Base-by-base conservation (phyloP, 345 rosid species). In the Cardiospermum halicacabum region DNA sequence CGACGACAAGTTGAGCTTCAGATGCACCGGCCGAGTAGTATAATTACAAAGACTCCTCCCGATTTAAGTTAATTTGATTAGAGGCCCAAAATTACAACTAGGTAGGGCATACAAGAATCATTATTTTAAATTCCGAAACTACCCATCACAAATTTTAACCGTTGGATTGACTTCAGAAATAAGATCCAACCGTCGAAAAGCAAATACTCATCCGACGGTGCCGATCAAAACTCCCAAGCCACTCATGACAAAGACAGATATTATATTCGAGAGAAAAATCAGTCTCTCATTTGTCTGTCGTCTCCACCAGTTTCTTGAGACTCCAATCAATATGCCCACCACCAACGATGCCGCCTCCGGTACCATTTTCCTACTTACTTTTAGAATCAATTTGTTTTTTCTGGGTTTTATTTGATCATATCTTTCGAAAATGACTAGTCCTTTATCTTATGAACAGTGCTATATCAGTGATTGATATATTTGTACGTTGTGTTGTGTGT, bases 261-360 rank as follows among this genome's bases (percentile, higher is more conserved):
- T n/a, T n/a, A n/a, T n/a, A n/a, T 62, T 62, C 66, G 55, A 47
- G 30, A 18, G 54, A 48, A 28, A 30, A 62, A 25, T 5, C 34
- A 3, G 18, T 37, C 31, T 28, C n/a, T 34, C 39, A 2, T 34
- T 5, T 15, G 26, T 21, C 34, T 25, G 8, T 7, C 31, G 5
- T 27, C 37, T 32, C 25, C 1, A 5, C 13, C 59, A 15, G 58
- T 56, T 13, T 3, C 59, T 16, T 18, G 39, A 56, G 15, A 53
- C 16, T 13, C 57, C 58, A 7, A 60, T 34, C 58, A 12, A 18
- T 63, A 73, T 73, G 77, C 69, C 72, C 9, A 63, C 72, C 9
- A 63, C 69, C 48, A 73, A 68, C 65, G 77, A 68, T 0, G 69
- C 61, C 7, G 64, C 42, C 61, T 51, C 76, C 42, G 72, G 76